These are phyloP conservation scores for Backusella mclennaniae DNA, from an alignment of 192 early-diverging fungal species.

Conservation along the genomic window DNA sequence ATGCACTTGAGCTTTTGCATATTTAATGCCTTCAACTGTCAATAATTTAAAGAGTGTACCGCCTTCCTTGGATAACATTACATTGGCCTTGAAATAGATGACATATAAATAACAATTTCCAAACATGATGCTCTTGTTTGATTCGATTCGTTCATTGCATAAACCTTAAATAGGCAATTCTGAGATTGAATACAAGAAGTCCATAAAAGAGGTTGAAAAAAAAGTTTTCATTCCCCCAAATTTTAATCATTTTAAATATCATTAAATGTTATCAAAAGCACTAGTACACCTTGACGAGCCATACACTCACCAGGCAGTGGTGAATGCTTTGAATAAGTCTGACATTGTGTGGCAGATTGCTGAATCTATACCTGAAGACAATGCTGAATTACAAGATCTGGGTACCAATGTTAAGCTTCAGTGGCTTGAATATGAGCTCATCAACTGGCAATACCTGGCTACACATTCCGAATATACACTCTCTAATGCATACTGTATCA, in stretches of 20 bases:
- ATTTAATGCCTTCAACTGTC: no score
- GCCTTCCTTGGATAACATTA: no score
- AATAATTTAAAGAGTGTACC: no score
- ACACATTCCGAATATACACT: conserved; percentile 23
- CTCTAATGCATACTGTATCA: conserved; percentile 60
- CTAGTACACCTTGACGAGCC: conserved; percentile 36
- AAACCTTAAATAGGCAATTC: background rate
- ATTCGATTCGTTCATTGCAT: background rate
- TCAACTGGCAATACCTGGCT: conserved; percentile 55
- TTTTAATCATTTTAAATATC: background rate
- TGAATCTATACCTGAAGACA: conserved; percentile 8
- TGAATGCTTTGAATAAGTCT: conserved; percentile 20
- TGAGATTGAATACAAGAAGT: background rate
- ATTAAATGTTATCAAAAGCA: conserved; percentile 8
- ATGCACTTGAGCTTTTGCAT: no score
- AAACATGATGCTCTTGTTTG: no score
- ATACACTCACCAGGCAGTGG: conserved; percentile 33
- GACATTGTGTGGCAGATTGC: conserved; percentile 11
- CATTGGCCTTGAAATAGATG: background rate
- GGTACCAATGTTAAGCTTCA: conserved; percentile 18
- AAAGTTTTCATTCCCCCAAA: background rate
- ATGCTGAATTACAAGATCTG: background rate
- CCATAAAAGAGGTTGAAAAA: background rate
- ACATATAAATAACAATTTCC: background rate
- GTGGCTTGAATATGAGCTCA: conserved; percentile 68